Conservation (phyloP, 2,329 filamentous ascomycete species). For the Beauveria bassiana region DNA sequence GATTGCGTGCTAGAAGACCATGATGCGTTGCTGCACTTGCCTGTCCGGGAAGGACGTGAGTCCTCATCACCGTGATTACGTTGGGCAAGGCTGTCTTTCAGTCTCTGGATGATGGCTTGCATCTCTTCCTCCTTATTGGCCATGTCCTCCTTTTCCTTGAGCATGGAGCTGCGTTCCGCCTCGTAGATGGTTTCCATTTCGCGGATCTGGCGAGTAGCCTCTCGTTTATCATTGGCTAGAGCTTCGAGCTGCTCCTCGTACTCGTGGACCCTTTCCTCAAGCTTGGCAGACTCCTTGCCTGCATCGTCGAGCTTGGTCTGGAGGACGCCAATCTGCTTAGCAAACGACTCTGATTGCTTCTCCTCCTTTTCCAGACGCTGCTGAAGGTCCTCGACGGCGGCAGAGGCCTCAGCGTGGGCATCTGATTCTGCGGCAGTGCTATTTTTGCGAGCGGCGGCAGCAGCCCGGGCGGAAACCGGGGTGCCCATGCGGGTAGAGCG, state of each 20-base stretch:
- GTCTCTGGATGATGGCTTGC: conserved; percentile 78
- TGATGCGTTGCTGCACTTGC: conserved; percentile 1
- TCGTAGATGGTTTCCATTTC: conserved; percentile 93
- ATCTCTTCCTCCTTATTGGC: conserved; percentile 80
- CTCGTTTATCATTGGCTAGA: conserved; percentile 77
- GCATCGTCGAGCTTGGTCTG: conserved; percentile 83
- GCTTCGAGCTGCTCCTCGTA: conserved; percentile 75
- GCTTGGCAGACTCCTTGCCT: conserved; percentile 69
- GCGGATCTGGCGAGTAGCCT: conserved; percentile 72
- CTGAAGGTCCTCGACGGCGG: conserved; percentile 76
- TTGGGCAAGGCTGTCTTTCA: conserved; percentile 84
- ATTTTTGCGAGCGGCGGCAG: conserved; percentile 54
- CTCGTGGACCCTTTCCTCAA: conserved; percentile 84
- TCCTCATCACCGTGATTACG: conserved; percentile 53
- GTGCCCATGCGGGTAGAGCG: conserved; percentile 57
- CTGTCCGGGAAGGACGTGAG: conserved; percentile 11
- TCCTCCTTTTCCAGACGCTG: conserved; percentile 77
- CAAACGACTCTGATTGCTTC: conserved; percentile 65
- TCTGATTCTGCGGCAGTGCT: conserved; percentile 35
- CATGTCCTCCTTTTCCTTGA: conserved; percentile 88
- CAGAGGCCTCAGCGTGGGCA: conserved; percentile 66
- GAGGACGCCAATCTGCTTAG: conserved; percentile 77
- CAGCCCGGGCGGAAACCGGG: conserved; percentile 67
- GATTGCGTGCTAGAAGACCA: not conserved
- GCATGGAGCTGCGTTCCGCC: conserved; percentile 75